Percentiles rank a stretch among this genome's conserved stretches.
Conservation (phyloP, 2,329 filamentous ascomycete species). For the Colletotrichum camelliae region DNA sequence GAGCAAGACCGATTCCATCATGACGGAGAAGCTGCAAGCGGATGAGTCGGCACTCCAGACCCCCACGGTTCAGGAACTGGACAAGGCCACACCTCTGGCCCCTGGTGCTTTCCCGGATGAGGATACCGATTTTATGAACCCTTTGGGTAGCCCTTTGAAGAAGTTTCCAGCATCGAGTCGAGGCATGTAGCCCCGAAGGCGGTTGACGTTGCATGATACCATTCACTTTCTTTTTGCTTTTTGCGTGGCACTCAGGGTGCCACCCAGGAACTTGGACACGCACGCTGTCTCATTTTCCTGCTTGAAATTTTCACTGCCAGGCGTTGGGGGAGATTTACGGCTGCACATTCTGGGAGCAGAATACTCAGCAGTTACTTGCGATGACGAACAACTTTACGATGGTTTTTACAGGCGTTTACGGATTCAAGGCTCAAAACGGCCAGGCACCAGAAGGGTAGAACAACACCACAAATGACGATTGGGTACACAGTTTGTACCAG, state of each 20-base stretch:
- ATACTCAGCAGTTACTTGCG: not conserved
- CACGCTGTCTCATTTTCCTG: not conserved
- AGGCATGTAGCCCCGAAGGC: not conserved
- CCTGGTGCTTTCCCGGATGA: slow-evolving; percentile 16
- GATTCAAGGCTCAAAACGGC: not conserved
- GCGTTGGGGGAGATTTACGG: slow-evolving; percentile 5
- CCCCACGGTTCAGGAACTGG: not conserved
- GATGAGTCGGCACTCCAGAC: not conserved
- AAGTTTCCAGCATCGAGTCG: slow-evolving; percentile 6
- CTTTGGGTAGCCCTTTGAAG: slow-evolving; percentile 1
- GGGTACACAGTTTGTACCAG: not conserved
- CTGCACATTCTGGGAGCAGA: slow-evolving; percentile 1
- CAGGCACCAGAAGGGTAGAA: not conserved
- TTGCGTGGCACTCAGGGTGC: not conserved
- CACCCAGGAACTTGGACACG: not conserved
- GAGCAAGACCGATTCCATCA: not conserved
- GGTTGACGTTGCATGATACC: slow-evolving; percentile 11
- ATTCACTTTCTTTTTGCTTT: not conserved
- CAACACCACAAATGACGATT: not conserved
- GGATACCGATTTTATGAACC: not conserved
- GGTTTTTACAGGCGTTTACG: slow-evolving; percentile 12
- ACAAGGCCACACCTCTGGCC: slow-evolving; percentile 8
- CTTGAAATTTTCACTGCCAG: not conserved
- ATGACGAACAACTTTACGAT: slow-evolving; percentile 18
- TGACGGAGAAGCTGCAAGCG: not conserved